These are phyloP conservation scores for Themeda triandra DNA, from an alignment of 176 grass and related monocot genomes.

Conservation along the genomic window DNA sequence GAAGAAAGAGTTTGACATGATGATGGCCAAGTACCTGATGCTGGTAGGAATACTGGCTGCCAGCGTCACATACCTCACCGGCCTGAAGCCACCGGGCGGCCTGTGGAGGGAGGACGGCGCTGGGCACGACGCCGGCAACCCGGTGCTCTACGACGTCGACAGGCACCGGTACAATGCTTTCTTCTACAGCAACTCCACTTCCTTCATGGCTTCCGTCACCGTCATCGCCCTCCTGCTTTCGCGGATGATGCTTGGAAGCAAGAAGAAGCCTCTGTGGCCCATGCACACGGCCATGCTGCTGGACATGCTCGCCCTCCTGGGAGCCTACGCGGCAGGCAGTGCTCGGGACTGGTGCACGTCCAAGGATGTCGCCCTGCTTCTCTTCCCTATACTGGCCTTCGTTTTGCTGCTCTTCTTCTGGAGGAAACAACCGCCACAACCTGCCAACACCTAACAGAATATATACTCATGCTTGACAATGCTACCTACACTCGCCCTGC, in stretches of 20 bases:
- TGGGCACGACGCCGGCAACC: background rate
- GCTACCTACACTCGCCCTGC: no score
- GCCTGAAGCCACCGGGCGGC: constrained; percentile 20
- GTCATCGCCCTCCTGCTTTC: background rate
- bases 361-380: background rate
- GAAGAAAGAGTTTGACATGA: no score
- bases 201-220: constrained; percentile 1
- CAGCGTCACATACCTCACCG: constrained; percentile 12
- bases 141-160: background rate
- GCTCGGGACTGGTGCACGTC: background rate
- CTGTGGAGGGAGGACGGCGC: background rate
- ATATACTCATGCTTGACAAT: no score
- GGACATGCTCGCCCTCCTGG: constrained; percentile 34
- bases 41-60: constrained; percentile 2
- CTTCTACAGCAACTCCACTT: background rate
- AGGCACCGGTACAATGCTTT: background rate
- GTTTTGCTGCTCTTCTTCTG: background rate
- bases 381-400: background rate
- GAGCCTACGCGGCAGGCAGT: constrained; percentile 38
- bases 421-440: background rate
- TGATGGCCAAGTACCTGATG: background rate
- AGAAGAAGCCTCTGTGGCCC: background rate
- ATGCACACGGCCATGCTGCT: background rate
- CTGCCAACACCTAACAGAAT: no score
- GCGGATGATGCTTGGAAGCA: background rate